phyloP scores from a whole-genome alignment of 2,329 filamentous ascomycete genomes.

The Fusarium zealandicum region DNA sequence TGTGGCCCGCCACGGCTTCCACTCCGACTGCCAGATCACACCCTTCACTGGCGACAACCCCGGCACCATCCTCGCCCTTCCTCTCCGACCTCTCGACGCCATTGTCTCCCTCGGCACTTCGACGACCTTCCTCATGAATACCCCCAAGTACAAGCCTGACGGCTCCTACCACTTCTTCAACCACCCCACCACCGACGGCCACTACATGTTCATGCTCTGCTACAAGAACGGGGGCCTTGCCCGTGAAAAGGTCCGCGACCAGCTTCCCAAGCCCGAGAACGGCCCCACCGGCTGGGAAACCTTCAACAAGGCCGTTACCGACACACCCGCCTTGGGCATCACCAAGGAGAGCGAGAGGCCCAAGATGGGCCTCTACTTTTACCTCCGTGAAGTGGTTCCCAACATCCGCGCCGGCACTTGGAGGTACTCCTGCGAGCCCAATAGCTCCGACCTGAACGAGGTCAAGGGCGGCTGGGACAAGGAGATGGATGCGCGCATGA shows the following conservation, averaged over 20 bases:
- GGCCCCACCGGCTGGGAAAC: slow-evolving; percentile 70
- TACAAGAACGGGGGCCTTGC: slow-evolving; percentile 98
- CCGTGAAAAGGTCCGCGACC: slow-evolving; percentile 86
- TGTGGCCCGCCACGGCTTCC: slow-evolving; percentile 78
- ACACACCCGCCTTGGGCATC: slow-evolving; percentile 74
- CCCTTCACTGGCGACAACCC: slow-evolving; percentile 97
- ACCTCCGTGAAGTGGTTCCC: slow-evolving; percentile 92
- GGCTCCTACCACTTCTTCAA: slow-evolving; percentile 98
- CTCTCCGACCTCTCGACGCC: slow-evolving; percentile 85
- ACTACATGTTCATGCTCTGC: slow-evolving; percentile 99
- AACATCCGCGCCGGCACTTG: slow-evolving; percentile 87
- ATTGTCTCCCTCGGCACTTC: slow-evolving; percentile 95
- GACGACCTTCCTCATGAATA: slow-evolving; percentile 97
- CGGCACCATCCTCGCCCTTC: slow-evolving; percentile 89
- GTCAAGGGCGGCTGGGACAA: slow-evolving; percentile 52
- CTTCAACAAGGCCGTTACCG: slow-evolving; percentile 78
- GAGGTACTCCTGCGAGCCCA: slow-evolving; percentile 72
- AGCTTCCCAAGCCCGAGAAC: slow-evolving; percentile 64
- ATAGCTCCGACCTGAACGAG: slow-evolving; percentile 59
- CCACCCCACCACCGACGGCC: slow-evolving; percentile 85
- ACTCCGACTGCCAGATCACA: slow-evolving; percentile 74
- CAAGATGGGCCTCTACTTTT: slow-evolving; percentile 93
- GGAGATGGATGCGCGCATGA: slow-evolving; percentile 79
- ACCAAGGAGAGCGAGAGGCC: slow-evolving; percentile 60
- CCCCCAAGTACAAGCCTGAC: slow-evolving; percentile 87